These are phyloP conservation scores for Botrytis pseudocinerea DNA, from an alignment of 2,329 filamentous ascomycete genomes.

Conservation along the genomic window DNA sequence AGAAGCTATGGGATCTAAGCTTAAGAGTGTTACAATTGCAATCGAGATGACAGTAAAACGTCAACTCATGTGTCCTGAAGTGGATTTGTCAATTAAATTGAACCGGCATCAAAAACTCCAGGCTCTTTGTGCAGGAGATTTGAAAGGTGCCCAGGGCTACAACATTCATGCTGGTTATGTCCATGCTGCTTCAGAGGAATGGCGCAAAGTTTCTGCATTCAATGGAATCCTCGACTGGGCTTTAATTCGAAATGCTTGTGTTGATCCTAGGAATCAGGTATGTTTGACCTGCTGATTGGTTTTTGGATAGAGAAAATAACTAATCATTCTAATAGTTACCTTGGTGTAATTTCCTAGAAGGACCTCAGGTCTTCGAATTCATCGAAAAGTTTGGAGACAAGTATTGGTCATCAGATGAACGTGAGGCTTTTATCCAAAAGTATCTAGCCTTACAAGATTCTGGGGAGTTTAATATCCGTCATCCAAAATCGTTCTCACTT, in stretches of 20 bases:
- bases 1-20: not conserved
- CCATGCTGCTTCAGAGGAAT: not conserved
- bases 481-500: not conserved
- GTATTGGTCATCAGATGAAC: not conserved
- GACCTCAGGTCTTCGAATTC: not conserved
- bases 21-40: not conserved
- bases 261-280: not conserved
- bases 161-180: not conserved
- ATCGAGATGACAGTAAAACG: too few species aligned
- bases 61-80: not conserved
- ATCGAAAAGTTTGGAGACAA: not conserved
- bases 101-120: too few species aligned
- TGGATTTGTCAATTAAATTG: too few species aligned
- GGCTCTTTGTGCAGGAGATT: not conserved
- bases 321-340: too few species aligned
- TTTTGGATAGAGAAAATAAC: too few species aligned
- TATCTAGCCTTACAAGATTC: not conserved
- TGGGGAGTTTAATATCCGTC: not conserved
- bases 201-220: not conserved
- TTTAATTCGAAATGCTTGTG: not conserved
- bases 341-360: rapidly evolving
- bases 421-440: not conserved
- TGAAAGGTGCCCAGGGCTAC: not conserved
- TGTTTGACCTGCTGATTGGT: too few species aligned
- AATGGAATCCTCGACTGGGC: not conserved